Evolutionary conservation across 2,329 filamentous ascomycete species (phyloP), one percentile per base, ranked within the genome.

Genomic region (Plectosphaerella cucumerina): DNA sequence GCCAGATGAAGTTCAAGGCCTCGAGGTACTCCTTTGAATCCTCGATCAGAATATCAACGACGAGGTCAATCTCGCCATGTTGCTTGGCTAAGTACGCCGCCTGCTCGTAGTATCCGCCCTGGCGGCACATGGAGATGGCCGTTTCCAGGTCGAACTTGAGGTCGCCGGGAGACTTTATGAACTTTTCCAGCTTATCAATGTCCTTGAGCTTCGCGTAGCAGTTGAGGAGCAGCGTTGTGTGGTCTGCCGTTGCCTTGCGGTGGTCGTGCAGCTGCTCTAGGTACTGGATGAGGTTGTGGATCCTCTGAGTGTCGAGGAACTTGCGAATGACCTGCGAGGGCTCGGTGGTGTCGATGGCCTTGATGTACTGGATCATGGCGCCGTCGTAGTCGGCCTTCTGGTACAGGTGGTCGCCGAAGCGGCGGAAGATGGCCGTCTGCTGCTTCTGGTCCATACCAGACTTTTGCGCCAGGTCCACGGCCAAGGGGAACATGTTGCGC

Each of bases 151-250:
- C 94, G 62, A 99, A 99, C 62, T 95, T 97, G 41, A 97, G 80
- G 60, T 97, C 92, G 3, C 89, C 91, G 0, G 93, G 92, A 23
- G 91, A 92, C 65, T 96, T 96, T 70, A 99, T 99, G 59, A 99
- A 99, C 21, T 88, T 87, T 63, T 99, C 93, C 6, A 99, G 77
- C 70, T 99, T 99, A 51, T 91, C 88, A 5, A 96, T 93, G 65
- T 99, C 94, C 67, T 99, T 99, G 15, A 97, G 74, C 65, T 99
- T 99, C 1, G 94, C 94, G 65, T 99, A 99, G 70, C 94, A 99
- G 65, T 99, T 99, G 42, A 99, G 74, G 1, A 99, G 77, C 11
- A 99, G 74, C 0, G 94, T 99, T 0, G 94, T 99, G 60, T 99
- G 94, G 58, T 99, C 94, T 2, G 91, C 87, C 2, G 93, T 97